Evolutionary conservation across 805 yeast species (phyloP).

Genomic region (Metschnikowia continentalis): DNA sequence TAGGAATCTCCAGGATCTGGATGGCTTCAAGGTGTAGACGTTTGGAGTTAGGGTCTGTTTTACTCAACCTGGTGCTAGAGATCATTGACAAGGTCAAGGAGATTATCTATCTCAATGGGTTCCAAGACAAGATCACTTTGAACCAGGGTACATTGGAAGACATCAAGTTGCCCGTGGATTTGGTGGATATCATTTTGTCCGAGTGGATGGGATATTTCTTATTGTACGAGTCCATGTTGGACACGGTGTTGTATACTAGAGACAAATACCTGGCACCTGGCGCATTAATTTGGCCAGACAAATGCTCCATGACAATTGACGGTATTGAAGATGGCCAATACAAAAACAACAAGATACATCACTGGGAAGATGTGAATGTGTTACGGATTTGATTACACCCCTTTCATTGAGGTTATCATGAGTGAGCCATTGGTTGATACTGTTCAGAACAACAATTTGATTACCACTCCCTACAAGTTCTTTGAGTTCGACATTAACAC

Average conservation of each 20-base stretch:
- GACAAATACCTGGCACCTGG: slow-evolving; percentile 79
- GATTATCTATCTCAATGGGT: slow-evolving; percentile 79
- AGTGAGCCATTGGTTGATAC: slow-evolving; percentile 93
- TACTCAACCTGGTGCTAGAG: slow-evolving; percentile 41
- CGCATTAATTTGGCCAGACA: slow-evolving; percentile 93
- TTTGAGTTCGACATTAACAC: slow-evolving; percentile 88
- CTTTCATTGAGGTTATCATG: slow-evolving; percentile 82
- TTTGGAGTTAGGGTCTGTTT: slow-evolving; percentile 43
- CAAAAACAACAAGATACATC: slow-evolving; percentile 84
- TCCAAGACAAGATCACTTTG: slow-evolving; percentile 79
- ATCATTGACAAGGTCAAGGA: slow-evolving; percentile 93
- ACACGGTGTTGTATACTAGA: slow-evolving; percentile 90
- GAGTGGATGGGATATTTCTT: slow-evolving; percentile 99
- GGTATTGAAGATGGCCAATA: slow-evolving; percentile 91
- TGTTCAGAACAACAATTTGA: slow-evolving; percentile 69
- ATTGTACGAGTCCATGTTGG: slow-evolving; percentile 95
- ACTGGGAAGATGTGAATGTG: slow-evolving; percentile 96
- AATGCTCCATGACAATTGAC: slow-evolving; percentile 83
- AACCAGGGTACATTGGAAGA: slow-evolving; percentile 94
- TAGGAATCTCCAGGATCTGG: slow-evolving; percentile 43
- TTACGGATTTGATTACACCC: slow-evolving; percentile 95
- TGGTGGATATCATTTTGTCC: slow-evolving; percentile 91
- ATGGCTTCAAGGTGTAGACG: slow-evolving; percentile 45
- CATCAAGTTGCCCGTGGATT: slow-evolving; percentile 73
- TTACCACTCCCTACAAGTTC: slow-evolving; percentile 70